Evolutionary conservation across 2,329 filamentous ascomycete species (phyloP).

Genomic region (Drechslerella stenobrocha): DNA sequence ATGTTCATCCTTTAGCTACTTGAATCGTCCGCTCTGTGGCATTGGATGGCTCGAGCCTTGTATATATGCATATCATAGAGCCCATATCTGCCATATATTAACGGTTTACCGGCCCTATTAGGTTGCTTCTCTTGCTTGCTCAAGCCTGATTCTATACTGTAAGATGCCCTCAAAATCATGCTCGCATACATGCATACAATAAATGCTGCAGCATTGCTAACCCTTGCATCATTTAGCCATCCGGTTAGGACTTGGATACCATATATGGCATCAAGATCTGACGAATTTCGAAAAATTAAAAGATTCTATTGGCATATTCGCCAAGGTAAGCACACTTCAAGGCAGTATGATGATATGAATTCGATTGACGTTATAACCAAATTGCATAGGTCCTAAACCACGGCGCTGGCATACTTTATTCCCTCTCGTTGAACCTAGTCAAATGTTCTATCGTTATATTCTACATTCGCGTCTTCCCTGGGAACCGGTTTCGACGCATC

Average conservation of each 20-base stretch:
- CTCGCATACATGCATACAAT: background rate
- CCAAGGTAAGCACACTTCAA: constrained; percentile 12
- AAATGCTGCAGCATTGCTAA: background rate
- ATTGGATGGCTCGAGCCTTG: too few species aligned
- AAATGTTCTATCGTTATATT: constrained; percentile 39
- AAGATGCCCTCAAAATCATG: background rate
- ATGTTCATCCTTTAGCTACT: background rate
- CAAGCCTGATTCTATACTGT: constrained; percentile 44
- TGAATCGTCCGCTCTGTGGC: background rate
- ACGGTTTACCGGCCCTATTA: background rate
- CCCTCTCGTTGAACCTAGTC: constrained; percentile 36
- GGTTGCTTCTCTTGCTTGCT: constrained; percentile 38
- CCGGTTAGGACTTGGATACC: constrained; percentile 31
- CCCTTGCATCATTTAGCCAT: constrained; percentile 11
- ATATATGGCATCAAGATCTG: constrained; percentile 40
- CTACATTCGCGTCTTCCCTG: constrained; percentile 38
- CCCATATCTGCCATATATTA: too few species aligned
- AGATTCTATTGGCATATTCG: constrained; percentile 18
- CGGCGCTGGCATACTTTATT: constrained; percentile 41
- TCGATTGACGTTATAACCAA: background rate
- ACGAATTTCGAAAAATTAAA: constrained; percentile 25
- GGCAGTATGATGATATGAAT: background rate
- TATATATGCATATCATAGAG: too few species aligned
- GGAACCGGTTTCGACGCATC: constrained; percentile 33
- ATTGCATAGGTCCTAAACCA: constrained; percentile 25